Evolutionary conservation across 2,329 filamentous ascomycete genomes (phyloP).

Genomic region (Apiospora kogelbergensis): DNA sequence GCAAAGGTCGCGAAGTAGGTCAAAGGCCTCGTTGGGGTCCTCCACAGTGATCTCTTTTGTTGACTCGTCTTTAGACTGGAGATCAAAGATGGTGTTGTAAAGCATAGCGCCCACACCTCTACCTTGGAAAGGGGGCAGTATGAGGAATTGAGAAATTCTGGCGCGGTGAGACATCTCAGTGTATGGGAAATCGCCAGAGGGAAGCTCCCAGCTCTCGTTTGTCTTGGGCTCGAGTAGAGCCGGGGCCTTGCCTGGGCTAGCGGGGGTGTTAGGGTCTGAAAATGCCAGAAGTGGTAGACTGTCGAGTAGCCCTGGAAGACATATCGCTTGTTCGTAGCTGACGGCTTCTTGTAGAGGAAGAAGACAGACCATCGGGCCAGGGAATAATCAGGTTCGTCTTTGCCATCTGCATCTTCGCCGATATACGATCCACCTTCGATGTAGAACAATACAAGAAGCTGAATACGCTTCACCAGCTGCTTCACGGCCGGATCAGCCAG

Average conservation of each 20-base stretch:
- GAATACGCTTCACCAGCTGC: constrained; percentile 74
- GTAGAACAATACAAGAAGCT: constrained; percentile 80
- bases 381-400: constrained; percentile 70
- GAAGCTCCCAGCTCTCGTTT: constrained; percentile 43
- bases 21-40: constrained; percentile 86
- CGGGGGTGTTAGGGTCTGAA: constrained; percentile 48
- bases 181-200: constrained; percentile 44
- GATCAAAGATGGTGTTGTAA: constrained; percentile 75
- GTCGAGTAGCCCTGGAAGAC: constrained; percentile 87
- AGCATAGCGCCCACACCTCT: constrained; percentile 77
- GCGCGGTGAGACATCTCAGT: constrained; percentile 71
- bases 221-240: constrained; percentile 20
- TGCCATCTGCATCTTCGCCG: constrained; percentile 42
- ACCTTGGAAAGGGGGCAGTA: constrained; percentile 83
- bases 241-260: constrained; percentile 32
- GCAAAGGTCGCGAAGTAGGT: constrained; percentile 74
- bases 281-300: constrained; percentile 81
- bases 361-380: constrained; percentile 89
- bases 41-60: constrained; percentile 88
- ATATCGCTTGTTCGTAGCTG: constrained; percentile 58
- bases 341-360: constrained; percentile 72
- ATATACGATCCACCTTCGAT: constrained; percentile 91
- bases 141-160: constrained; percentile 89
- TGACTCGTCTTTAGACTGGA: constrained; percentile 65
- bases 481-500: constrained; percentile 69